Evolutionary conservation across 768 basidiomycete species (phyloP), one percentile per base, ranked within the genome.

Genomic region (Rhodotorula kratochvilovae): DNA sequence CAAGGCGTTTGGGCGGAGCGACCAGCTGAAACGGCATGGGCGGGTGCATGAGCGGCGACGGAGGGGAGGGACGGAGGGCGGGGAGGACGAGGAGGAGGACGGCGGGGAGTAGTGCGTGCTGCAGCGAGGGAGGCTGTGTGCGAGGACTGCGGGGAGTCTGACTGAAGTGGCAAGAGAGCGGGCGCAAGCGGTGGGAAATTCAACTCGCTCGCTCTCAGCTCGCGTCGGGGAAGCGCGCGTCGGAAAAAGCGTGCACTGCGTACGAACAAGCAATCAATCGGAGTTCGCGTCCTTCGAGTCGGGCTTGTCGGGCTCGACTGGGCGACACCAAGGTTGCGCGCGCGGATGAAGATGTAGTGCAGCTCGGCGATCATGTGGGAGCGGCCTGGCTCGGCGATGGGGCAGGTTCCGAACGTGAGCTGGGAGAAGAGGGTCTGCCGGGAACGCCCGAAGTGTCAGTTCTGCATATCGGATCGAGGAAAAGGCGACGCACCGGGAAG

Each of bases 1-100:
- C 11, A 74, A 72, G 59, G 50, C 62, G 56, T 76, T 76, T 48
- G 65, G 54, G 27, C 42, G 76, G 65, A 72, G 70, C 45, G 76
- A 76, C 51, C 73, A 74, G 65, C 42, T 76, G 45, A 63, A 69
- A 56, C 43, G 76, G 31, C 76, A 76, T 55, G 63, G 58, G 46
- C 63, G 58, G 67, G 67, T 67, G n/a, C 75, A 76, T 45, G 63
- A 67, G 53, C 43, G 36, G 64, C 57, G 42, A 51, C 63, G 45
- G 35, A 11, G 33, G 50, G 29, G 39, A 21, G 36, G 27, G 5
- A 29, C 4, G 50, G 27, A 16, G 17, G 50, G n/a, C 15, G 12
- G 27, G n/a, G 23, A 33, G 45, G 45, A 48, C 13, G 51, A 53
- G n/a, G 27, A 16, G 15, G 35, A 36, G 46, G 19, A 46, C 27